phyloP scores from a whole-genome alignment of 306 rosid genomes.

The Ceratonia siliqua region DNA sequence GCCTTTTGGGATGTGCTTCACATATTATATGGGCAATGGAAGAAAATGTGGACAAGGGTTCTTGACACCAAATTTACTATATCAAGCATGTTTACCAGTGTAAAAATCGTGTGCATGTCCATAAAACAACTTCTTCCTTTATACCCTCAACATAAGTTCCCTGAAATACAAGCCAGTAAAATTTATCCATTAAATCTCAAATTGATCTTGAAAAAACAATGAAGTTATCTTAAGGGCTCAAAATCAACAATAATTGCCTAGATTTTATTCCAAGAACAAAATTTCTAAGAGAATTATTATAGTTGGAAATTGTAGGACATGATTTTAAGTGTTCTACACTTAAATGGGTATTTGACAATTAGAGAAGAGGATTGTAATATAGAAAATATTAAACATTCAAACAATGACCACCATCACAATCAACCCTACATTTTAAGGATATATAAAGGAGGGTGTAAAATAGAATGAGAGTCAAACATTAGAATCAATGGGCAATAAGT shows the following conservation, averaged over 20 bases:
- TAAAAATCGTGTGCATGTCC: slow-evolving; percentile 97
- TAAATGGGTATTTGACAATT: slow-evolving; percentile 1
- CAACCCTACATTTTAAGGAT: background rate
- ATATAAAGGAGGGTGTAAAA: background rate
- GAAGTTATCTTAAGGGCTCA: slow-evolving; percentile 5
- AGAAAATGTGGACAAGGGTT: slow-evolving; percentile 5
- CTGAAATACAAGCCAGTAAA: slow-evolving; percentile 49
- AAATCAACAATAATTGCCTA: slow-evolving; percentile 5
- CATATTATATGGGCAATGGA: slow-evolving; percentile 14
- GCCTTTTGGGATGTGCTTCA: slow-evolving; percentile 20
- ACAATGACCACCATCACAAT: background rate
- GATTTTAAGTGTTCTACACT: background rate
- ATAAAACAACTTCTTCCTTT: slow-evolving; percentile 94
- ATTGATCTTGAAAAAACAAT: slow-evolving; percentile 4
- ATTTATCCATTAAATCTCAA: slow-evolving; percentile 12
- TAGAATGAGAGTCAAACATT: background rate
- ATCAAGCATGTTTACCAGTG: slow-evolving; percentile 68
- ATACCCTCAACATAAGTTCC: slow-evolving; percentile 99
- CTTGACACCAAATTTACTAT: slow-evolving; percentile 12
- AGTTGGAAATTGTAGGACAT: background rate
- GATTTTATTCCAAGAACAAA: slow-evolving; percentile 12
- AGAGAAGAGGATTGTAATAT: background rate
- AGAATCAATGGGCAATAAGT: slow-evolving; percentile 3
- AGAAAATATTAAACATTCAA: background rate
- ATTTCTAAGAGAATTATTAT: background rate